phyloP scores from a whole-genome alignment of 2,329 filamentous ascomycete species.

The Diplodia scrobiculata region DNA sequence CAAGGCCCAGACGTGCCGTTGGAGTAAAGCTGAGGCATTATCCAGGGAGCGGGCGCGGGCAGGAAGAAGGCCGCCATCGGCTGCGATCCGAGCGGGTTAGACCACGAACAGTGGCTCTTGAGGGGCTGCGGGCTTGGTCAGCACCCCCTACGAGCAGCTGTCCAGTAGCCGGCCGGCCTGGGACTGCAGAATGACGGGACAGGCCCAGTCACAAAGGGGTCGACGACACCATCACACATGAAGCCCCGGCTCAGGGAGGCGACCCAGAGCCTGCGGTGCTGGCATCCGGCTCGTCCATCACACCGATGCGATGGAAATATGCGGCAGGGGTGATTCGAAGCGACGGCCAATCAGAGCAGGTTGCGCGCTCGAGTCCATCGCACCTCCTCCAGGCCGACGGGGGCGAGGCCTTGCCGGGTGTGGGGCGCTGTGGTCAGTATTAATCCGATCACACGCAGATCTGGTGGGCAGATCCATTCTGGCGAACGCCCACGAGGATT shows the following conservation, averaged over 20 bases:
- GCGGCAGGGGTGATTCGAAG: slow-evolving; percentile 6
- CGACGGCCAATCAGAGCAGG: slow-evolving; percentile 6
- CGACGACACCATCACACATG: background rate
- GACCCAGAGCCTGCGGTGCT: background rate
- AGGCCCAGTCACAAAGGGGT: background rate
- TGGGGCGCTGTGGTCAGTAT: background rate
- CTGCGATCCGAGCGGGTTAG: background rate
- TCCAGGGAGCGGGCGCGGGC: slow-evolving; percentile 2
- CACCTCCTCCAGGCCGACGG: slow-evolving; percentile 5
- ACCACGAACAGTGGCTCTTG: background rate
- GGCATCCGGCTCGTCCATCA: slow-evolving; percentile 1
- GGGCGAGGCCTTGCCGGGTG: background rate
- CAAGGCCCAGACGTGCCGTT: slow-evolving; percentile 7
- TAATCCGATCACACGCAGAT: slow-evolving; percentile 17
- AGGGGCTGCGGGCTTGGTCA: no score
- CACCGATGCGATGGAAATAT: background rate
- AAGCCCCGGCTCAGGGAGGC: background rate
- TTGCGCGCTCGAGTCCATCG: background rate
- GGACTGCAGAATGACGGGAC: background rate
- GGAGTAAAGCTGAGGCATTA: background rate
- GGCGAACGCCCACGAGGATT: background rate
- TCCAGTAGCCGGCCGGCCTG: background rate
- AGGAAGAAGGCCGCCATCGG: background rate
- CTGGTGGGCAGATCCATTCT: slow-evolving; percentile 15
- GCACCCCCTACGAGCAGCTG: no score